These are phyloP conservation scores for Ramicandelaber brevisporus DNA, from an alignment of 192 early-diverging fungal genomes.

Conservation along the genomic window DNA sequence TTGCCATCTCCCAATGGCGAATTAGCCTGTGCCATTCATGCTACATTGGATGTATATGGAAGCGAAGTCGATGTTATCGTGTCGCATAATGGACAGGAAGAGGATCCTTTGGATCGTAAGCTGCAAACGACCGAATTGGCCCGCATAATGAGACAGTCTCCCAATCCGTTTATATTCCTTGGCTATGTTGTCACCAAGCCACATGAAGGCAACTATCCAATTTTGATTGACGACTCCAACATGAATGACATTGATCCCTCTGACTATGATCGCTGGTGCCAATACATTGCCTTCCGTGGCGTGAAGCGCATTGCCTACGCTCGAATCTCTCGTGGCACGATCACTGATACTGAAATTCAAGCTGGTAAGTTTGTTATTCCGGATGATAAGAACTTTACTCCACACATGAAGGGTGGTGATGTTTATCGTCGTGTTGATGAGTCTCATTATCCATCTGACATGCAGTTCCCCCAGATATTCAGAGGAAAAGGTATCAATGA, in stretches of 20 bases:
- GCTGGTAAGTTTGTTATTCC: slow-evolving; percentile 42
- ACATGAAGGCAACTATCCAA: slow-evolving; percentile 26
- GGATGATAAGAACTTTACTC: slow-evolving; percentile 15
- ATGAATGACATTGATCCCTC: slow-evolving; percentile 52
- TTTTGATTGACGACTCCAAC: slow-evolving; percentile 33
- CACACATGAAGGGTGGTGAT: too few relatives aligned
- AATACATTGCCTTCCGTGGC: slow-evolving; percentile 59
- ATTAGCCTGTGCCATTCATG: slow-evolving; percentile 63
- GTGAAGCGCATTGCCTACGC: slow-evolving; percentile 46
- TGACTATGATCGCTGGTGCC: slow-evolving; percentile 59
- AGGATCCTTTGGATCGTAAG: slow-evolving; percentile 40
- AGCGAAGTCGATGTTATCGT: slow-evolving; percentile 55
- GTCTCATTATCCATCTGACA: slow-evolving; percentile 15
- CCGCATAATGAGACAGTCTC: slow-evolving; percentile 43
- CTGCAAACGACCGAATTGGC: slow-evolving; percentile 57
- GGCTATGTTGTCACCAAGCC: slow-evolving; percentile 62
- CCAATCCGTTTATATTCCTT: slow-evolving; percentile 50
- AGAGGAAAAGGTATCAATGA: slow-evolving; percentile 37
- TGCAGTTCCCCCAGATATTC: slow-evolving; percentile 42
- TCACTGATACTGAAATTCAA: slow-evolving; percentile 70
- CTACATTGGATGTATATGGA: slow-evolving; percentile 61
- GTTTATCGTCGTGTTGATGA: slow-evolving; percentile 32
- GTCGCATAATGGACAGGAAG: slow-evolving; percentile 62
- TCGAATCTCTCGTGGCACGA: slow-evolving; percentile 46
- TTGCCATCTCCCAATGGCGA: slow-evolving; percentile 58